Percentiles rank a stretch among this genome's conserved stretches.
These are phyloP conservation scores for Heterobasidion parviporum DNA, from an alignment of 1,284 basidiomycete species.

Conservation along the genomic window DNA sequence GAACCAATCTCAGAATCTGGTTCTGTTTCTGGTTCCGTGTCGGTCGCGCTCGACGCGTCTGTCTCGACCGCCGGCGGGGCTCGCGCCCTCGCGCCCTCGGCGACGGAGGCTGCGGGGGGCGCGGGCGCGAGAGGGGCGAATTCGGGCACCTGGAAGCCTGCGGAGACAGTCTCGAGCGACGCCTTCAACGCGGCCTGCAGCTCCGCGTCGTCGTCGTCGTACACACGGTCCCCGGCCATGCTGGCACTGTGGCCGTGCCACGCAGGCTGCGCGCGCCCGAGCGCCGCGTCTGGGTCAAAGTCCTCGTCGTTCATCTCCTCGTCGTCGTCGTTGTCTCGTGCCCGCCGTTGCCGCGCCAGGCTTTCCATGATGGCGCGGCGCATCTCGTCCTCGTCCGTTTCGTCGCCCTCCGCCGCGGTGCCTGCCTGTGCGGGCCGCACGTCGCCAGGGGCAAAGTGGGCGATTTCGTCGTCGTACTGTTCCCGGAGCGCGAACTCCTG, in stretches of 20 bases:
- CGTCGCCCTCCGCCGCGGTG: conserved; percentile 13
- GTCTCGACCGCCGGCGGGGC: conserved; percentile 20
- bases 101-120: conserved; percentile 11
- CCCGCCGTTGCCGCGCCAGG: conserved; percentile 29
- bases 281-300: conserved; percentile 9
- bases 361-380: conserved; percentile 63
- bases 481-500: conserved; percentile 64
- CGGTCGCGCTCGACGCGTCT: conserved; percentile 15
- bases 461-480: conserved; percentile 38
- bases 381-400: conserved; percentile 52
- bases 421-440: conserved; percentile 15
- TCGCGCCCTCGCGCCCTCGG: conserved; percentile 16
- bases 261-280: conserved; percentile 1
- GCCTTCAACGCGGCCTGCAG: conserved; percentile 81
- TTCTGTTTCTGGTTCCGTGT: conserved; percentile 21
- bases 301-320: conserved; percentile 22
- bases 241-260: neutral
- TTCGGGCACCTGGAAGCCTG: conserved; percentile 36
- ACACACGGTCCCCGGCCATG: conserved; percentile 31
- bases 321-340: conserved; percentile 17
- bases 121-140: conserved; percentile 6
- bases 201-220: conserved; percentile 84
- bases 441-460: conserved; percentile 15
- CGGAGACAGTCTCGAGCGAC: conserved; percentile 63
- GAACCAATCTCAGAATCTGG: conserved; percentile 10